A percentile compares a stretch with the other conserved stretches of the same genome.
Conservation (phyloP, 352 stramenopile genomes). For the Pythium apleroticum region DNA sequence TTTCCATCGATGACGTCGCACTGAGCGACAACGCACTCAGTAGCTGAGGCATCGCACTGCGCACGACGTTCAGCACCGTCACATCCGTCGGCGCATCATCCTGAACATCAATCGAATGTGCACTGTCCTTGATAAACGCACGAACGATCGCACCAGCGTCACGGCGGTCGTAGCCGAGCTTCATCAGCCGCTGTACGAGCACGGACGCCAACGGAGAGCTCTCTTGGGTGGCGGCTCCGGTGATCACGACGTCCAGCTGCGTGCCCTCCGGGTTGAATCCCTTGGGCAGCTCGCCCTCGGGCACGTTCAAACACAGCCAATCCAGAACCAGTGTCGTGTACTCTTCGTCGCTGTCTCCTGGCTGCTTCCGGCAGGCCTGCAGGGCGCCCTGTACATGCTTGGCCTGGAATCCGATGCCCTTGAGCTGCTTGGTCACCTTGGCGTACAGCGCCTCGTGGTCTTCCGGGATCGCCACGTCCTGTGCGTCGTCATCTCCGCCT, state of each 20-base stretch:
- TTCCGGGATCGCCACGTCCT: conserved; percentile 8
- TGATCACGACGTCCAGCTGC: conserved; percentile 85
- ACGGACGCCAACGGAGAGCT: conserved; percentile 31
- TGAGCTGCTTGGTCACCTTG: conserved; percentile 34
- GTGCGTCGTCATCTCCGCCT: neutral
- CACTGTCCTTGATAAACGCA: conserved; percentile 28
- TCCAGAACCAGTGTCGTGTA: conserved; percentile 55
- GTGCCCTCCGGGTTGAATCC: conserved; percentile 87
- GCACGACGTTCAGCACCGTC: conserved; percentile 41
- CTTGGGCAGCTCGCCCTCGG: conserved; percentile 73
- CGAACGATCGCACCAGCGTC: conserved; percentile 51
- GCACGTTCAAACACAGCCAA: conserved; percentile 81
- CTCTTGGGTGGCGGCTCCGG: conserved; percentile 5
- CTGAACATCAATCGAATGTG: conserved; percentile 9
- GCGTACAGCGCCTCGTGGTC: conserved; percentile 30
- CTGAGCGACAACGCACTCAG: conserved; percentile 35
- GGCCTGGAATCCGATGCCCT: conserved; percentile 53
- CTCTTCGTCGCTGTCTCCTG: conserved; percentile 36
- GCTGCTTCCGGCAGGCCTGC: conserved; percentile 17
- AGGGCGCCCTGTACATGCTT: conserved; percentile 57
- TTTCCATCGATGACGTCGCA: neutral
- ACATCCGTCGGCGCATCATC: conserved; percentile 39
- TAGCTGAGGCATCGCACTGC: conserved; percentile 43
- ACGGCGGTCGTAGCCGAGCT: conserved; percentile 70
- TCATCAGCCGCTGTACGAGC: conserved; percentile 75